Conservation (phyloP, 805 yeast species). For the Metschnikowia orientalis region DNA sequence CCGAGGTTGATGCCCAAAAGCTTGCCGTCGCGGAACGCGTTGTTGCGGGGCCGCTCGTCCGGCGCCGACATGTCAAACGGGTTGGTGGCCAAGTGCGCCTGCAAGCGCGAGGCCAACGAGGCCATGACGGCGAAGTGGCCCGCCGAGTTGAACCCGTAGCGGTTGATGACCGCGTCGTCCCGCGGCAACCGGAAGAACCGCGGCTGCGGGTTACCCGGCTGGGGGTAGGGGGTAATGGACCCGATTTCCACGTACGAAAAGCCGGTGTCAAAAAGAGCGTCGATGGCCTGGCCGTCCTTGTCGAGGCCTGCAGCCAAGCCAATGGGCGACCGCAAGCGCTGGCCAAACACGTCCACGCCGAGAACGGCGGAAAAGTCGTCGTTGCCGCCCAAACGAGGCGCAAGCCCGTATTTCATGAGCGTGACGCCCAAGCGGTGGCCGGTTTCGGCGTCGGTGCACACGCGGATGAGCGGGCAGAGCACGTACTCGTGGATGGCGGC, state of each 20-base stretch:
- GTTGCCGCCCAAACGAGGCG: constrained; percentile 45
- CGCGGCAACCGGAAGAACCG: constrained; percentile 80
- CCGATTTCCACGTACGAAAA: constrained; percentile 92
- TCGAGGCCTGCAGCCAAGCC: constrained; percentile 97
- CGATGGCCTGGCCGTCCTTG: constrained; percentile 89
- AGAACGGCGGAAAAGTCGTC: constrained; percentile 32
- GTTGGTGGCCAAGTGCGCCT: constrained; percentile 3
- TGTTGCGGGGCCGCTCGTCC: constrained; percentile 35
- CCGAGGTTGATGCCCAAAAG: constrained; percentile 83
- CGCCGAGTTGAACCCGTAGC: constrained; percentile 91
- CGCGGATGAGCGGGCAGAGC: constrained; percentile 70
- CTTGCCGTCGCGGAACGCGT: constrained; percentile 59
- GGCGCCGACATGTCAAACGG: constrained; percentile 14
- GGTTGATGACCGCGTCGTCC: constrained; percentile 88
- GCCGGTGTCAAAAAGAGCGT: constrained; percentile 70
- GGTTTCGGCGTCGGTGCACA: constrained; percentile 72
- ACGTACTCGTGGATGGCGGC: constrained; percentile 80
- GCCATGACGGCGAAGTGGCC: constrained; percentile 77
- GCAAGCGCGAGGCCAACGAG: constrained; percentile 60
- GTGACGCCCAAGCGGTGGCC: constrained; percentile 78
- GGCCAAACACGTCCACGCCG: constrained; percentile 61
- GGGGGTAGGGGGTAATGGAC: constrained; percentile 87
- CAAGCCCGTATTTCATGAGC: constrained; percentile 61
- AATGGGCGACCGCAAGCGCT: constrained; percentile 67
- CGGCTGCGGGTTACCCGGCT: constrained; percentile 93